Percentiles rank a stretch among this genome's conserved stretches.
Evolutionary conservation across 805 yeast genomes (phyloP).

Genomic region (Hanseniaspora occidentalis): DNA sequence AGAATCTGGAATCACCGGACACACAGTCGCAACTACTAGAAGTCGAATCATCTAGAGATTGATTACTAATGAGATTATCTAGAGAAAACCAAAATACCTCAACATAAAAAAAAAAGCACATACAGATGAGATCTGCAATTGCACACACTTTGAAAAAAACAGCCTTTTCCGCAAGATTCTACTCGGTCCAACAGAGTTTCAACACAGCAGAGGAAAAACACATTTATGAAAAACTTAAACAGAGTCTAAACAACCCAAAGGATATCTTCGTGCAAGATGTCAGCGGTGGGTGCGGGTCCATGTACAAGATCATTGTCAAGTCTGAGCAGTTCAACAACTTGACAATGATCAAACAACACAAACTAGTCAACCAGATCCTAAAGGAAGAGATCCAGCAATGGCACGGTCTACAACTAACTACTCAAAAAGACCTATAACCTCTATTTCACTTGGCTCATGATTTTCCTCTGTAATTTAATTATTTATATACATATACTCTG

Average conservation of each 20-base stretch:
- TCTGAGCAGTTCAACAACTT: constrained; percentile 67
- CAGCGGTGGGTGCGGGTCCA: constrained; percentile 95
- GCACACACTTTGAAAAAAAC: too few relatives aligned
- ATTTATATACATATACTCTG: background rate
- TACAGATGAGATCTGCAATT: too few relatives aligned
- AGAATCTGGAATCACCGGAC: too few relatives aligned
- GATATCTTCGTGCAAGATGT: constrained; percentile 63
- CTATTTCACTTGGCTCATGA: background rate
- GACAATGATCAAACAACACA: constrained; percentile 81
- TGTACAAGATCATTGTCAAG: constrained; percentile 80
- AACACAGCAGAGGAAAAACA: constrained; percentile 38
- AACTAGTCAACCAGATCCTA: constrained; percentile 70
- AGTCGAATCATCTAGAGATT: too few relatives aligned
- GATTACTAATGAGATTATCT: too few relatives aligned
- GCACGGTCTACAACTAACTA: constrained; percentile 88
- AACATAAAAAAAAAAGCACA: too few relatives aligned
- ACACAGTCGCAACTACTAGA: too few relatives aligned
- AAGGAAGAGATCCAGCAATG: constrained; percentile 79
- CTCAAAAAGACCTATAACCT: constrained; percentile 35
- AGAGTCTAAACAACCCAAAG: constrained; percentile 43
- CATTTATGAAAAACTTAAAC: constrained; percentile 42
- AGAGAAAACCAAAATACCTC: too few relatives aligned
- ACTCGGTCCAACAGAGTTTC: too few relatives aligned
- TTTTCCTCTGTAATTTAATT: background rate
- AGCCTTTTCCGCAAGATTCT: too few relatives aligned